A percentile compares a stretch with the other conserved stretches of the same genome.
Conservation (phyloP, 2,329 filamentous ascomycete genomes). For the Proliferodiscus dingleyae region DNA sequence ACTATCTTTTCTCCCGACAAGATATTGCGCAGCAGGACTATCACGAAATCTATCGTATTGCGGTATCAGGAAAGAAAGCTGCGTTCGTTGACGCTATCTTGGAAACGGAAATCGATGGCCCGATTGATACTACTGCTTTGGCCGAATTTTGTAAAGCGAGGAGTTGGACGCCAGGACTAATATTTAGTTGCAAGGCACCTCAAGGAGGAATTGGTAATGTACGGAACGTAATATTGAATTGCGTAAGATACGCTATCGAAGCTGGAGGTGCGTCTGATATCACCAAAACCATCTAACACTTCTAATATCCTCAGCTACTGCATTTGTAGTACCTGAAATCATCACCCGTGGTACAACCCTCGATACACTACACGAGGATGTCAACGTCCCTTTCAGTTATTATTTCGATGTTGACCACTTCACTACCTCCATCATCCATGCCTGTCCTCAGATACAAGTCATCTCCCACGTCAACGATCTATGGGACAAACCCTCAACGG, state of each 20-base stretch:
- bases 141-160: constrained; percentile 32
- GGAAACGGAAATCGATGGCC: constrained; percentile 19
- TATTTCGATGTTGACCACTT: constrained; percentile 25
- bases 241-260: constrained; percentile 43
- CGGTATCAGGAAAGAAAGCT: constrained; percentile 4
- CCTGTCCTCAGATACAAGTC: constrained; percentile 18
- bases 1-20: background rate
- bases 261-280: constrained; percentile 36
- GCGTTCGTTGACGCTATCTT: constrained; percentile 14
- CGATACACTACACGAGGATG: constrained; percentile 3
- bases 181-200: constrained; percentile 40
- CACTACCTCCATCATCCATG: constrained; percentile 9
- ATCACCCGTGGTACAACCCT: constrained; percentile 9
- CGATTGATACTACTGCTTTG: constrained; percentile 16
- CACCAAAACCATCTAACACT: constrained; percentile 6
- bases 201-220: constrained; percentile 41
- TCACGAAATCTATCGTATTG: constrained; percentile 1
- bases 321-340: constrained; percentile 35
- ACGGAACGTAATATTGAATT: constrained; percentile 41
- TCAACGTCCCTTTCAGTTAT: constrained; percentile 17
- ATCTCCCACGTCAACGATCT: constrained; percentile 17
- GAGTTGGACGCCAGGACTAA: constrained; percentile 37
- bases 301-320: constrained; percentile 26
- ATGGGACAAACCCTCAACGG: constrained; percentile 11
- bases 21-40: background rate